These are phyloP conservation scores for Metschnikowia proteae DNA, from an alignment of 805 yeast species.

Conservation along the genomic window DNA sequence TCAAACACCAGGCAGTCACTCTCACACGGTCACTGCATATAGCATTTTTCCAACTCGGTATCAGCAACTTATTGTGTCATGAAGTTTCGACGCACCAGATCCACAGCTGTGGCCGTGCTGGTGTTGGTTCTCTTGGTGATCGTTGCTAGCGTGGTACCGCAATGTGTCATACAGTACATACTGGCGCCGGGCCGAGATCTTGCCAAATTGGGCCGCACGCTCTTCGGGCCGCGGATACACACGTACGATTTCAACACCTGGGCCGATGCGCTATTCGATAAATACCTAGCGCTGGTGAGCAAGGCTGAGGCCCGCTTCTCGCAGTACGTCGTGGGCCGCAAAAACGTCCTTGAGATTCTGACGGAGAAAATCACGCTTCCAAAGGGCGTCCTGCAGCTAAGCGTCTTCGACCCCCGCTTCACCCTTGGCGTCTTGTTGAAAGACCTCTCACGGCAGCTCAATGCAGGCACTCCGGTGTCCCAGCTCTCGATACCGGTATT, in stretches of 20 bases:
- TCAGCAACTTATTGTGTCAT: not conserved
- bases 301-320: not conserved
- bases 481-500: slow-evolving; percentile 7
- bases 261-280: slow-evolving; percentile 8
- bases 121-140: slow-evolving; percentile 5
- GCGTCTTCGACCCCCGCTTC: slow-evolving; percentile 20
- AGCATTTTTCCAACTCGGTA: no score
- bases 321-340: not conserved
- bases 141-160: not conserved
- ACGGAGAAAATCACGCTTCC: not conserved
- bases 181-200: not conserved
- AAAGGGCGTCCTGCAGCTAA: slow-evolving; percentile 4
- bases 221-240: not conserved
- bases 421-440: slow-evolving; percentile 17
- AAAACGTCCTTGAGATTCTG: slow-evolving; percentile 1
- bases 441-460: slow-evolving; percentile 13
- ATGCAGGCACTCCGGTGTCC: slow-evolving; percentile 5
- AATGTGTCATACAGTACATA: not conserved
- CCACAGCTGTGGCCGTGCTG: slow-evolving; percentile 2
- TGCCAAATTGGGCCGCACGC: not conserved
- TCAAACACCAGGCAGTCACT: no score
- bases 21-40: no score
- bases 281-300: not conserved
- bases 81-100: slow-evolving; percentile 12
- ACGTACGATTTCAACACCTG: slow-evolving; percentile 11